Evolutionary conservation across 2,329 filamentous ascomycete species (phyloP), one percentile per base, ranked within the genome.

Genomic region (Trichoderma koningiopsis): DNA sequence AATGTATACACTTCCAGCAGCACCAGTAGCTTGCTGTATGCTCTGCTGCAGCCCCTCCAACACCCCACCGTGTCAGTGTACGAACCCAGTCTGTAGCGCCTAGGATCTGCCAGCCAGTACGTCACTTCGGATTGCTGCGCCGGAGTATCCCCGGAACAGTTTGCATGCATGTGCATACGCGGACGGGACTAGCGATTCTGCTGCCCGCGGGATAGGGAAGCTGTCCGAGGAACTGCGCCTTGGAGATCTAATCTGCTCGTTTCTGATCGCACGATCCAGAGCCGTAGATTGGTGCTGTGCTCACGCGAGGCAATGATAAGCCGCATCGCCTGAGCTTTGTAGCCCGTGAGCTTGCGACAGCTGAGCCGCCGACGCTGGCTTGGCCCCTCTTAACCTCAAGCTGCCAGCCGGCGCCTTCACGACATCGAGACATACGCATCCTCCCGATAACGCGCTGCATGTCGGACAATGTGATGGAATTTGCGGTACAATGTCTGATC

Each of bases 401-500:
- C 40, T 43, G 40, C 40, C 16, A 10, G 55, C 33, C 16, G 10
- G 24, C 35, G 52, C 62, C 43, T 16, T 63, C 59, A 52, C 43
- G 49, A 49, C 16, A 22, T 22, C 31, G 24, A 22, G 29, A 40
- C n/a, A 53, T 22, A 61, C 24, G 27, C 11, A 33, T n/a, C 68
- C 52, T 47, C 24, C 52, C 49, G 24, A 33, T 6, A 40, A 52
- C 64, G 37, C 27, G 24, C 52, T 59, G 29, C 53, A 65, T 56
- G 60, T 58, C 55, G 40, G 61, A 73, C 68, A 72, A 75, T 75
- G 79, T 80, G 76, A 81, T 82, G 80, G 80, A 80, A 78, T 70
- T 71, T 76, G 72, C 73, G 77, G 79, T 76, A 81, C 75, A 79
- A 86, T 87, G 85, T 78, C 81, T 76, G 83, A 86, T 75, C 75